Conservation (phyloP, 768 basidiomycete genomes). For the Hemileccinum rubropunctum region DNA sequence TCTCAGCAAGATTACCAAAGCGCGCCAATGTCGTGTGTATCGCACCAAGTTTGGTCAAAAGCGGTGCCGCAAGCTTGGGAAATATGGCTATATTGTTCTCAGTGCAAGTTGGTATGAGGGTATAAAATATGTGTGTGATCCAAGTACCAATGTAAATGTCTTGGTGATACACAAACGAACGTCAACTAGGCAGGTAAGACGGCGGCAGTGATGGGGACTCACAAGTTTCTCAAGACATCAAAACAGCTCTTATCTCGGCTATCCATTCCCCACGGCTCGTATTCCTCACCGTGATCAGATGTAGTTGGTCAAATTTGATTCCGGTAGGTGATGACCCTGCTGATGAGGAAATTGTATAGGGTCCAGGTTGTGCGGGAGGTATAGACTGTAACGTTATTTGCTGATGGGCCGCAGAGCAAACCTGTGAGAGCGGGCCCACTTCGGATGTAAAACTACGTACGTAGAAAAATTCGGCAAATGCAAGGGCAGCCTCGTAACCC, state of each 20-base stretch:
- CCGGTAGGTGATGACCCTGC: conserved; percentile 13
- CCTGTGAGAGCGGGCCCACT: conserved; percentile 2
- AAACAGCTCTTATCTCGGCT: conserved; percentile 25
- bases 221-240: conserved; percentile 8
- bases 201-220: conserved; percentile 4
- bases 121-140: background rate
- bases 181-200: too few relatives aligned
- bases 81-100: conserved; percentile 4
- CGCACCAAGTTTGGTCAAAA: too few relatives aligned
- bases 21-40: too few relatives aligned
- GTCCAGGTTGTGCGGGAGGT: conserved; percentile 13
- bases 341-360: conserved; percentile 17
- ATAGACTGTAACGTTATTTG: conserved; percentile 16
- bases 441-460: conserved; percentile 14
- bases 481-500: conserved; percentile 28
- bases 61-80: background rate
- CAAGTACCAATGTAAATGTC: conserved; percentile 2
- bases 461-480: conserved; percentile 30
- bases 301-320: conserved; percentile 24
- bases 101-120: background rate
- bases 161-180: background rate
- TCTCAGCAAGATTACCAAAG: too few relatives aligned
- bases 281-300: conserved; percentile 24
- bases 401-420: conserved; percentile 6
- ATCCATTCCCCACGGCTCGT: conserved; percentile 28